Evolutionary conservation across 805 yeast genomes (phyloP), one percentile per base, ranked within the genome.

Genomic region (Millerozyma acaciae): DNA sequence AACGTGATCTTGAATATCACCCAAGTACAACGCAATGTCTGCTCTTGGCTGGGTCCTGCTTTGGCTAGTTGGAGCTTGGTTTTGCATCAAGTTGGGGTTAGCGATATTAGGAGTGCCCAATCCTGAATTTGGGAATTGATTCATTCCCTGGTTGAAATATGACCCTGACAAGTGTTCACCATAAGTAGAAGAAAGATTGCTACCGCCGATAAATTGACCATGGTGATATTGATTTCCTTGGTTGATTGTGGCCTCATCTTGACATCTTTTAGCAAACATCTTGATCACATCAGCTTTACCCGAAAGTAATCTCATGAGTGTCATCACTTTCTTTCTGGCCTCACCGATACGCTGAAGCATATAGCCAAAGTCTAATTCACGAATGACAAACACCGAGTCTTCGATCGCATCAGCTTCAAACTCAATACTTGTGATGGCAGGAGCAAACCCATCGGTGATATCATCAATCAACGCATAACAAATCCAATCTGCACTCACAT

Each of bases 1-100:
- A 50, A 90, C 84, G 74, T 89, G 97, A 70, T 89, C 97, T 62
- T 88, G 96, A 53, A 89, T 89, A 76, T 89, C 97, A 37, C 96
- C 96, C 41, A 89, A 62, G 57, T 86, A 90, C 43, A 89, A 68
- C 0, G 95, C 95, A 60, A 89, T 89, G 50, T 90, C 97, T 17
- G 84, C 90, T 50, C 94, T 73, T 32, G 96, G 96, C 47, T 79
- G 68, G 2, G 63, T 59, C 8, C 53, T 53, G 30, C 38, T 38
- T 24, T 24, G 24, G 15, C 37, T 38, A 27, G 33, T 21, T 14
- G 30, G 15, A 8, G 7, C 33, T 33, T 23, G 7, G 15, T n/a
- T 7, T 8, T 6, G 26, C 26, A 8, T 7, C 12, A 10, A 7
- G 26, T 7, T 7, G 15, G 44, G 35, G 12, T 30, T 19, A 10